Evolutionary conservation across 1,284 basidiomycete genomes (phyloP).

Genomic region (Cryptococcus hybrid): DNA sequence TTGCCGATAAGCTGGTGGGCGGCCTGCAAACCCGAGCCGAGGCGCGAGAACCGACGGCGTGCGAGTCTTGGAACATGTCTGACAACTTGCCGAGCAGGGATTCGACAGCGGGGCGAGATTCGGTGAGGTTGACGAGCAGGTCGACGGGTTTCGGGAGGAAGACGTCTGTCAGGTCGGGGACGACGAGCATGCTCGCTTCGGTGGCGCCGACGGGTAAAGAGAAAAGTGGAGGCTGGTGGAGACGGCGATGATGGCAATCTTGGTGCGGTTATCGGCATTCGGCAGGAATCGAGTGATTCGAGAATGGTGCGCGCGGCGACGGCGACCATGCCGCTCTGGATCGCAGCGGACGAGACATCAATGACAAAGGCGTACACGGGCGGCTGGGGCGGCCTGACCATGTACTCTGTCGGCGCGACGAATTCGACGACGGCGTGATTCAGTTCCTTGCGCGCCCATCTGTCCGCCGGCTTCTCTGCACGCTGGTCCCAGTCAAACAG

Average conservation of each 20-base stretch:
- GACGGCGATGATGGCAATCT: slow-evolving; percentile 89
- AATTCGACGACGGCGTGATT: slow-evolving; percentile 94
- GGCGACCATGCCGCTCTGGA: slow-evolving; percentile 96
- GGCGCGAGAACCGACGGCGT: too few species aligned
- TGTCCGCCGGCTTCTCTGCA: slow-evolving; percentile 89
- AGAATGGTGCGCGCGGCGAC: slow-evolving; percentile 94
- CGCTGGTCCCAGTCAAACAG: slow-evolving; percentile 98
- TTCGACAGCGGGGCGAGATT: slow-evolving; percentile 79
- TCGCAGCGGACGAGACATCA: slow-evolving; percentile 89
- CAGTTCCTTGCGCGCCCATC: slow-evolving; percentile 91
- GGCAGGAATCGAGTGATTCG: slow-evolving; percentile 95
- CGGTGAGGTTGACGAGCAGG: slow-evolving; percentile 88
- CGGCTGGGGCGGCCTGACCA: slow-evolving; percentile 96
- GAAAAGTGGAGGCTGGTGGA: slow-evolving; percentile 93
- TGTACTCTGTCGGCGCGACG: slow-evolving; percentile 98
- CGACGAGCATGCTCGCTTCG: slow-evolving; percentile 93
- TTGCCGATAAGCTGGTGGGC: slow-evolving; percentile 92
- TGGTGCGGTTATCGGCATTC: slow-evolving; percentile 89
- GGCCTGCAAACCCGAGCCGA: slow-evolving; percentile 90
- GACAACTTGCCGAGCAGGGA: slow-evolving; percentile 75
- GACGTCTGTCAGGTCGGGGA: slow-evolving; percentile 94
- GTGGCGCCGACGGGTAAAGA: slow-evolving; percentile 74
- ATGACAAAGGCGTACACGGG: slow-evolving; percentile 97
- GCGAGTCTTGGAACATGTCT: slow-evolving; percentile 95
- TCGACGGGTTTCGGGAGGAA: slow-evolving; percentile 97